phyloP scores from a whole-genome alignment of 1,139 yeast genomes.

The Geotrichum citri-aurantii region DNA sequence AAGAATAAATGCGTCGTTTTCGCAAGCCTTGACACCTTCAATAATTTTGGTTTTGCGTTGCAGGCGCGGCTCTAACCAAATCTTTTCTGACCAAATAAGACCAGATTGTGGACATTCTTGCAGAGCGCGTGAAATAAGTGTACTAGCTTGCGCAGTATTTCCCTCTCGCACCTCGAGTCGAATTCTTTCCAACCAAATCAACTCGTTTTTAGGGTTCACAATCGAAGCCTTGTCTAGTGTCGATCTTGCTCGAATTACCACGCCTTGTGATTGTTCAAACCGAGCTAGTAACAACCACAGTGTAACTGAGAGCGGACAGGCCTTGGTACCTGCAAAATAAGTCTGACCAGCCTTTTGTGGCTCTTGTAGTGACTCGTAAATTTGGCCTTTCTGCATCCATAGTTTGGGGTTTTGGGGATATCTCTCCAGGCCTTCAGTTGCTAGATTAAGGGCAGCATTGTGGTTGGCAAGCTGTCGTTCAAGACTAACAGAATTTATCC shows the following conservation, averaged over 20 bases:
- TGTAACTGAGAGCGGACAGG: constrained; percentile 40
- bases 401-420: constrained; percentile 49
- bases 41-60: constrained; percentile 60
- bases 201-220: constrained; percentile 45
- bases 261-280: constrained; percentile 43
- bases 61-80: constrained; percentile 43
- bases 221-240: constrained; percentile 62
- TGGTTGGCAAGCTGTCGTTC: constrained; percentile 40
- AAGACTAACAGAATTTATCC: constrained; percentile 59
- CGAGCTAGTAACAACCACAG: constrained; percentile 57
- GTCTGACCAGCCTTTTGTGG: constrained; percentile 45
- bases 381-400: constrained; percentile 56
- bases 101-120: constrained; percentile 57
- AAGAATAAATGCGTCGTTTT: constrained; percentile 55
- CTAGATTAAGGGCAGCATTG: constrained; percentile 39
- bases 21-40: constrained; percentile 66
- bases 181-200: constrained; percentile 55
- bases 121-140: constrained; percentile 55
- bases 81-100: constrained; percentile 55
- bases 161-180: constrained; percentile 50
- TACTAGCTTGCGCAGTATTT: constrained; percentile 50
- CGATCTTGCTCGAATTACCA: constrained; percentile 62
- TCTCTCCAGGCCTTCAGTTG: constrained; percentile 43
- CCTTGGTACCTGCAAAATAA: constrained; percentile 46
- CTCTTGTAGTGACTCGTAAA: constrained; percentile 37